A percentile compares a stretch with the other conserved stretches of the same genome.
Evolutionary conservation across 768 basidiomycete genomes (phyloP).

Genomic region (Clitopilus passeckerianus): DNA sequence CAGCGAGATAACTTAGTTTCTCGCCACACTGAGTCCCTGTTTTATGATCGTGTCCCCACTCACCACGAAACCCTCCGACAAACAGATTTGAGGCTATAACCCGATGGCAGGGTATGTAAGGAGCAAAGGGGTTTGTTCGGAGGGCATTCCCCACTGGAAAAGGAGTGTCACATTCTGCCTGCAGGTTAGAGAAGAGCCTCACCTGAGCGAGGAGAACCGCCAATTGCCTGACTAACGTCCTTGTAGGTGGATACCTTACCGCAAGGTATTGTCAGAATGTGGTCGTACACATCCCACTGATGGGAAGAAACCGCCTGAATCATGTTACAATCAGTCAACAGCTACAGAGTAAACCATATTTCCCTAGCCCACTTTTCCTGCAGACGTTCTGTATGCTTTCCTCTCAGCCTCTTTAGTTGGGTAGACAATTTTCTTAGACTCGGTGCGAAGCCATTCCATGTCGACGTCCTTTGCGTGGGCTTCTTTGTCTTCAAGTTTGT

Average conservation of each 20-base stretch:
- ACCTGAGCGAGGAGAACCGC: slow-evolving; percentile 65
- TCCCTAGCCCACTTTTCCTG: slow-evolving; percentile 26
- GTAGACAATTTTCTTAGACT: slow-evolving; percentile 7
- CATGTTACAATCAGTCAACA: not conserved
- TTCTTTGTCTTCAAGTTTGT: not conserved
- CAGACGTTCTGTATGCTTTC: slow-evolving; percentile 22
- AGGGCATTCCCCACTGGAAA: slow-evolving; percentile 56
- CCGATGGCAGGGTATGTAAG: slow-evolving; percentile 66
- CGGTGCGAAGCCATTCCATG: slow-evolving; percentile 4
- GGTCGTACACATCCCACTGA: slow-evolving; percentile 62
- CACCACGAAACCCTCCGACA: slow-evolving; percentile 61
- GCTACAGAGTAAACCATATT: not conserved
- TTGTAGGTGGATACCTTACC: slow-evolving; percentile 58
- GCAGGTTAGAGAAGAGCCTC: no score
- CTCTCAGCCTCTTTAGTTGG: slow-evolving; percentile 22
- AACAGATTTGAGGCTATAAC: slow-evolving; percentile 57
- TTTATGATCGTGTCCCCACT: slow-evolving; percentile 47
- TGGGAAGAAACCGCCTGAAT: slow-evolving; percentile 41
- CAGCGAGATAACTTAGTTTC: slow-evolving; percentile 45
- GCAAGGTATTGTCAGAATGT: slow-evolving; percentile 37
- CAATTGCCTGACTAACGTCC: slow-evolving; percentile 41
- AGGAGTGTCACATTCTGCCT: not conserved
- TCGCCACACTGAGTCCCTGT: slow-evolving; percentile 35
- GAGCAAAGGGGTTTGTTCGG: slow-evolving; percentile 62
- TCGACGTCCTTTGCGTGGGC: not conserved